Evolutionary conservation across 768 basidiomycete genomes (phyloP), one percentile per base, ranked within the genome.

Genomic region (Boletus reticuloceps): DNA sequence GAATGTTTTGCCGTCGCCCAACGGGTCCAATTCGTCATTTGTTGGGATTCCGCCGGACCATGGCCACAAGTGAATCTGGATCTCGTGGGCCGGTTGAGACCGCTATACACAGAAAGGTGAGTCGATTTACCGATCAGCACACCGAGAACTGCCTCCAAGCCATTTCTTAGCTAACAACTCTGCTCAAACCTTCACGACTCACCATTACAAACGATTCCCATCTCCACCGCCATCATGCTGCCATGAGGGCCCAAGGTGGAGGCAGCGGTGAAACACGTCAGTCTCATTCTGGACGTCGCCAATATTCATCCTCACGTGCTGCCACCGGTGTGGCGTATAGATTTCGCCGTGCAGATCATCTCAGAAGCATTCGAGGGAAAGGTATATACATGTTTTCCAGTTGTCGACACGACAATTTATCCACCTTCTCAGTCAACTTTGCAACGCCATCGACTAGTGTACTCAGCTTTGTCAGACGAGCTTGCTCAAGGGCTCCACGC

Each of bases 371-470:
- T 94, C 73, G 73, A 79, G 56, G 88, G 85, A 51, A 90, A 88
- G 82, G 91, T 89, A 68, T 57, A 72, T 60, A 32, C 51, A 31
- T 45, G 17, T 52, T 59, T 37, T 16, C 50, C 55, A 4, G 31
- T 53, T 36, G 16, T 19, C 47, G 14, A 41, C 50, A 50, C 48
- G 55, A 44, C 40, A 53, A 56, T 50, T 61, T 50, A 66, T 40
- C 47, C 53, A 51, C 40, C 53, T 51, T 51, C 36, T 37, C 59
- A 91, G 91, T 82, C 74, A 20, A 84, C 85, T 11, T 82, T 93
- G 75, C 87, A 91, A 66, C 83, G 91, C 46, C 91, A 94, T 72
- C 81, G 90, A 45, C 79, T 93, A 76, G 80, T 94, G 45, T 85
- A 92, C 69, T 76, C 81, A 8, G 82, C 85, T 4, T 75, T 94